Percentiles rank a stretch among this genome's conserved stretches.
These are phyloP conservation scores for Wakefieldia striispora DNA, from an alignment of 768 basidiomycete species.

Conservation along the genomic window DNA sequence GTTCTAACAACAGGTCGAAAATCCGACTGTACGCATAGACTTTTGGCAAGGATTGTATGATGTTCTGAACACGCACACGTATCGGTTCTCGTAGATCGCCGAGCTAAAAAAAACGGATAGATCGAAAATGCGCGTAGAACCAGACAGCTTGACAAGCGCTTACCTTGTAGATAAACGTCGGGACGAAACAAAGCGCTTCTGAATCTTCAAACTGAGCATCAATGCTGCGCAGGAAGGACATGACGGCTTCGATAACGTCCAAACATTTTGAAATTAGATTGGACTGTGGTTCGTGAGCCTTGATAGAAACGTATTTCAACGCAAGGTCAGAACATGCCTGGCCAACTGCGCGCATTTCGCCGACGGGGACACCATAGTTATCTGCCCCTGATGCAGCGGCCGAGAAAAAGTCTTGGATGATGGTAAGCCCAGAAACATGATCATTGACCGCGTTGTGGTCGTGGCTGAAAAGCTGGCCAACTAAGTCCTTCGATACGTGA, in stretches of 20 bases:
- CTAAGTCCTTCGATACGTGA: conserved; percentile 70
- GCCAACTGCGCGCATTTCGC: conserved; percentile 59
- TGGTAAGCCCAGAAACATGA: conserved; percentile 72
- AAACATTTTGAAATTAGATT: conserved; percentile 85
- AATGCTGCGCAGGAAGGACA: conserved; percentile 69
- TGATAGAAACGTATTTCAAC: conserved; percentile 91
- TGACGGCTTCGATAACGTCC: conserved; percentile 77
- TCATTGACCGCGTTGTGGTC: conserved; percentile 97
- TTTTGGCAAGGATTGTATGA: conserved; percentile 82
- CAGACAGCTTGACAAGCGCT: not conserved
- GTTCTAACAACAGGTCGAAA: conserved; percentile 82
- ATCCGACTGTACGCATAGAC: conserved; percentile 93
- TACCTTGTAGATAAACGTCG: conserved; percentile 88
- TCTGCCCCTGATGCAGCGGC: conserved; percentile 56
- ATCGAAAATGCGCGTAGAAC: not conserved
- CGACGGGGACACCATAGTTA: conserved; percentile 41
- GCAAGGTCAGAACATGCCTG: conserved; percentile 88
- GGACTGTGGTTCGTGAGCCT: conserved; percentile 86
- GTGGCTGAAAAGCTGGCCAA: conserved; percentile 83
- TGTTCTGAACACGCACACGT: conserved; percentile 73
- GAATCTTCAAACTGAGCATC: conserved; percentile 80
- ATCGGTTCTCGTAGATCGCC: conserved; percentile 89
- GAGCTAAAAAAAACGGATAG: conserved; percentile 49
- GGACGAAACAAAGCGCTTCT: conserved; percentile 86
- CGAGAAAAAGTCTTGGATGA: conserved; percentile 74